Evolutionary conservation across 257 asterid species (phyloP).

Genomic region (Paraleonurus japonicus): DNA sequence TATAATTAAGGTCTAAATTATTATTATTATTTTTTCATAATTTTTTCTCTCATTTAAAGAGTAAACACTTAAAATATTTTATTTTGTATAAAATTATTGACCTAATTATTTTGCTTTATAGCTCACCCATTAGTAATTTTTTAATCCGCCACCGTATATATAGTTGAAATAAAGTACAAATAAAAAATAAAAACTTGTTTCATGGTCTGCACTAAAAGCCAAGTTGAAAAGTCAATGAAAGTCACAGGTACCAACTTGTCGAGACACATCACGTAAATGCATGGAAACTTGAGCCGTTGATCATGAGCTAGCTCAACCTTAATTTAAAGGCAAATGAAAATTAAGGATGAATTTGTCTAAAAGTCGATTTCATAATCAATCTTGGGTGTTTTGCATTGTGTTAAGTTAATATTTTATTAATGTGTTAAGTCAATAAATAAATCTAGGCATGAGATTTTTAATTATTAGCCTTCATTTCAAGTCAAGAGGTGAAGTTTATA

Average conservation of each 20-base stretch:
- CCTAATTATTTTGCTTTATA: too few relatives aligned
- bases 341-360: conserved; percentile 12
- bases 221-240: conserved; percentile 40
- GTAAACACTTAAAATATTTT: too few relatives aligned
- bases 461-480: too few relatives aligned
- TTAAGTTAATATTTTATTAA: too few relatives aligned
- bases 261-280: conserved; percentile 30
- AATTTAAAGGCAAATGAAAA: background rate
- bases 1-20: too few relatives aligned
- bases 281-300: conserved; percentile 12
- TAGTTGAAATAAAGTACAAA: too few relatives aligned
- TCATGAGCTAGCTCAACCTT: background rate
- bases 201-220: conserved; percentile 2
- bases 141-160: too few relatives aligned
- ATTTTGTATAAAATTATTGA: too few relatives aligned
- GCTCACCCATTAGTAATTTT: too few relatives aligned
- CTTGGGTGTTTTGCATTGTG: background rate
- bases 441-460: background rate
- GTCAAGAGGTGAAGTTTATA: background rate
- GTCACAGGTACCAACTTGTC: conserved; percentile 28
- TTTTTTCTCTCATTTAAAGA: too few relatives aligned
- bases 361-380: conserved; percentile 14
- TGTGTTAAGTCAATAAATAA: background rate
- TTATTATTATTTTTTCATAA: too few relatives aligned
- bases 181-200: background rate